These are phyloP conservation scores for Mycosphaerelloides madeirae DNA, from an alignment of 2,329 filamentous ascomycete species.

Conservation along the genomic window DNA sequence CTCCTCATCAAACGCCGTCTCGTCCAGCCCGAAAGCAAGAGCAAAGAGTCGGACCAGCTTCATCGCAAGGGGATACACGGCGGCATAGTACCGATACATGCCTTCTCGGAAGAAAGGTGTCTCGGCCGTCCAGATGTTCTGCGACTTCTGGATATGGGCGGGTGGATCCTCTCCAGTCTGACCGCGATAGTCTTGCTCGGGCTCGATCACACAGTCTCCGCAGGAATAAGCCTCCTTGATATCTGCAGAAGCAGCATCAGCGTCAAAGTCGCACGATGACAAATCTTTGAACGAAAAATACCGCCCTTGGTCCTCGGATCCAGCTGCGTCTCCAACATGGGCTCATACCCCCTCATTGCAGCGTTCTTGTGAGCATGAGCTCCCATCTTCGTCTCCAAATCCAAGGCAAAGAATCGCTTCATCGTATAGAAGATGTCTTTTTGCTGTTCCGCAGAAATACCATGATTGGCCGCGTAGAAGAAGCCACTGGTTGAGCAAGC, in stretches of 20 bases:
- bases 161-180: conserved; percentile 7
- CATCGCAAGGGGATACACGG: conserved; percentile 31
- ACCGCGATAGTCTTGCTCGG: conserved; percentile 31
- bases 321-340: conserved; percentile 34
- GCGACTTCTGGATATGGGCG: conserved; percentile 20
- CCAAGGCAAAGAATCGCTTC: conserved; percentile 31
- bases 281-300: no score
- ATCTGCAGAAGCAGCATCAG: no score
- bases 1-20: conserved; percentile 35
- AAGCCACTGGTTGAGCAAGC: conserved; percentile 28
- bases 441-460: conserved; percentile 27
- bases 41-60: conserved; percentile 36
- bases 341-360: conserved; percentile 35
- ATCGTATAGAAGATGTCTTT: conserved; percentile 30
- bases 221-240: conserved; percentile 35
- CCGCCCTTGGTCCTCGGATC: conserved; percentile 34
- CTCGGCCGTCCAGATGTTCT: conserved; percentile 31
- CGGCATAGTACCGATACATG: conserved; percentile 31
- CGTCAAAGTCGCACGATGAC: no score
- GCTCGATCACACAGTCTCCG: conserved; percentile 36
- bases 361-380: conserved; percentile 34
- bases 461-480: conserved; percentile 11
- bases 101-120: conserved; percentile 24
- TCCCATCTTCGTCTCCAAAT: conserved; percentile 34
- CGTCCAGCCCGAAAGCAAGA: conserved; percentile 31